A percentile compares a stretch with the other conserved stretches of the same genome.
phyloP scores from a whole-genome alignment of 176 grass and related monocot genomes.

The Lolium rigidum region DNA sequence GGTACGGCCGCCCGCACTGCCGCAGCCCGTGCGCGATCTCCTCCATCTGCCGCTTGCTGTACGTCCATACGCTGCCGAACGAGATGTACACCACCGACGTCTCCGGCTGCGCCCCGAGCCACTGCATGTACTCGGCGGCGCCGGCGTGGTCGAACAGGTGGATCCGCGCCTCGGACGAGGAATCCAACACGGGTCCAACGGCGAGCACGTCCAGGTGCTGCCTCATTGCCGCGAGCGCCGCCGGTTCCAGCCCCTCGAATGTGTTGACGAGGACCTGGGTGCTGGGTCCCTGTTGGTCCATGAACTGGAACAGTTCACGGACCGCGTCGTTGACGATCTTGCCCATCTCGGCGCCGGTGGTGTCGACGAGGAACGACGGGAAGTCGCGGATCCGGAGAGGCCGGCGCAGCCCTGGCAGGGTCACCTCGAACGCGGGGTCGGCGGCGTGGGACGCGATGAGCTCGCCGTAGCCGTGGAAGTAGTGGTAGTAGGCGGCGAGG shows the following conservation, averaged over 20 bases:
- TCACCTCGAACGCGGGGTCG: conserved; percentile 7
- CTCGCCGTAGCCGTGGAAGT: conserved; percentile 48
- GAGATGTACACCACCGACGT: conserved; percentile 68
- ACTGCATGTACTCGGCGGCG: conserved; percentile 50
- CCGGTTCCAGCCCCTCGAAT: conserved; percentile 34
- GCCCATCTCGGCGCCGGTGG: background rate
- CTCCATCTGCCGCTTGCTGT: conserved; percentile 49
- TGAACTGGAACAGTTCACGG: background rate
- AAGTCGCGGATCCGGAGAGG: conserved; percentile 39
- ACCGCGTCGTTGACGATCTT: background rate
- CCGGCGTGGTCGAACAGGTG: conserved; percentile 6
- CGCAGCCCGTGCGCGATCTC: conserved; percentile 42
- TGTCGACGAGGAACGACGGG: conserved; percentile 42
- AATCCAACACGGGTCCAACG: conserved; percentile 19
- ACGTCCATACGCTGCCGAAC: conserved; percentile 59
- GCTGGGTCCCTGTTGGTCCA: background rate
- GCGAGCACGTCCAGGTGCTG: conserved; percentile 13
- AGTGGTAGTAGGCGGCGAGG: conserved; percentile 49
- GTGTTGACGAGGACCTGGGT: conserved; percentile 47
- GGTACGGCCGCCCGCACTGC: conserved; percentile 43
- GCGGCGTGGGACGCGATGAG: conserved; percentile 9
- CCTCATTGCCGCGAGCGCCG: background rate
- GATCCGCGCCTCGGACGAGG: background rate
- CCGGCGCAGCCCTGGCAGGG: conserved; percentile 24
- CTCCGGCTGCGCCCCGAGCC: conserved; percentile 41